Percentiles rank a stretch among this genome's conserved stretches.
phyloP scores from a whole-genome alignment of 1,139 yeast species.

The Hyphopichia burtonii region DNA sequence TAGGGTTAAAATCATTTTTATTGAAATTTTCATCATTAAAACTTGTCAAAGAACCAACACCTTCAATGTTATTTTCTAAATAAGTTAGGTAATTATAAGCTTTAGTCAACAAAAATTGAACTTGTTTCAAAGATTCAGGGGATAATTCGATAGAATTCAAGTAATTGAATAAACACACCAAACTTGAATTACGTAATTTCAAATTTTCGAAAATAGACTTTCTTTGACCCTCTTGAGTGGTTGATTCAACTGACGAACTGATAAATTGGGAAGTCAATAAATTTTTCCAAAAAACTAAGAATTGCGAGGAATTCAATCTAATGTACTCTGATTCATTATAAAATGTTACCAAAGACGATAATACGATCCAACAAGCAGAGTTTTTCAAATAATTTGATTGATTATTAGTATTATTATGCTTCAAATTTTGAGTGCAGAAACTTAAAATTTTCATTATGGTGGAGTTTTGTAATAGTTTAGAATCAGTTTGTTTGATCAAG shows the following conservation, averaged over 20 bases:
- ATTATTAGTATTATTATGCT: slow-evolving; percentile 29
- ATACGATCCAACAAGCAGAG: slow-evolving; percentile 63
- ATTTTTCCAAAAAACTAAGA: slow-evolving; percentile 77
- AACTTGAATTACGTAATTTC: slow-evolving; percentile 39
- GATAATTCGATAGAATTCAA: slow-evolving; percentile 38
- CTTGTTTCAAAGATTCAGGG: slow-evolving; percentile 44
- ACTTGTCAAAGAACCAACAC: slow-evolving; percentile 34
- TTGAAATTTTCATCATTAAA: slow-evolving; percentile 28
- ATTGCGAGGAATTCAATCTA: slow-evolving; percentile 70
- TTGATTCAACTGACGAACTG: slow-evolving; percentile 25
- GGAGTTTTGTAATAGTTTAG: slow-evolving; percentile 39
- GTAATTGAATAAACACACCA: slow-evolving; percentile 42
- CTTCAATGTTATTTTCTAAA: slow-evolving; percentile 40
- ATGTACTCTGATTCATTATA: slow-evolving; percentile 60
- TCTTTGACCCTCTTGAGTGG: slow-evolving; percentile 22
- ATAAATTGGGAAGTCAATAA: slow-evolving; percentile 59
- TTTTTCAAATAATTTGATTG: slow-evolving; percentile 20
- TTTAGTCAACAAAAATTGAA: slow-evolving; percentile 43
- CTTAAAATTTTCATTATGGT: slow-evolving; percentile 43
- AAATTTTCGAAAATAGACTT: slow-evolving; percentile 38
- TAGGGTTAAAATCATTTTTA: slow-evolving; percentile 30
- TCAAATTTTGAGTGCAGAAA: slow-evolving; percentile 49
- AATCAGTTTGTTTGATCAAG: slow-evolving; percentile 38
- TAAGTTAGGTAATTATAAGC: slow-evolving; percentile 43
- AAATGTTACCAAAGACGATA: slow-evolving; percentile 75